Base-by-base conservation (phyloP, 345 rosid genomes). In the Gossypium anomalum region DNA sequence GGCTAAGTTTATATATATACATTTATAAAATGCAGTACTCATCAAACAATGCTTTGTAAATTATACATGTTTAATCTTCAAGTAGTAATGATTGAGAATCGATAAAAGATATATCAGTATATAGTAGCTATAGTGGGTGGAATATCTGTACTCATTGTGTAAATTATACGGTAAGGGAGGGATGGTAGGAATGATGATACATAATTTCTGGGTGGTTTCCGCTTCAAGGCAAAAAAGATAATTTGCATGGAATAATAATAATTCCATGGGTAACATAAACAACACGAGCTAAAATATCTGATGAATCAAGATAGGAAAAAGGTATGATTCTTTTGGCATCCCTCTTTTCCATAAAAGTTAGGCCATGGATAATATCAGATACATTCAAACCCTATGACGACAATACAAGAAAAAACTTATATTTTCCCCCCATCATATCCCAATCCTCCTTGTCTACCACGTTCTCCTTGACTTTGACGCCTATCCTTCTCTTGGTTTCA, bases 391-490 rank as follows among this genome's bases (percentile, higher is more conserved):
- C 58, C 75, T 20, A 58, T 1, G 23, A 25, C 13, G 20, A 34
- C 17, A 2, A 71, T 16, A 73, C 80, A 80, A 74, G 76, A 70
- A 77, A 51, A 67, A 53, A 60, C 75, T 14, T 78, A n/a, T 25
- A 59, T 11, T 56, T 38, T n/a, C 66, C 78, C 78, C 70, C 71
- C 57, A 38, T 9, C 1, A 10, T 12, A 45, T 41, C 76, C 59
- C 12, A 12, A 22, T 53, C 47, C 27, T 41, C 67, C 25, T 43
- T 60, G 49, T 55, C 71, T 53, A 29, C 48, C 41, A n/a, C 22
- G 20, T 74, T 13, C 15, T 71, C 72, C 75, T 60, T 71, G 38
- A 56, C 7, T 20, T 55, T 75, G 64, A 80, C 34, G 34, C 2
- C 44, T 47, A 3, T 7, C 16, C 29, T 38, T 62, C 49, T 62